Conservation (phyloP, 768 basidiomycete genomes). For the Sistotremastrum niveocremeum region DNA sequence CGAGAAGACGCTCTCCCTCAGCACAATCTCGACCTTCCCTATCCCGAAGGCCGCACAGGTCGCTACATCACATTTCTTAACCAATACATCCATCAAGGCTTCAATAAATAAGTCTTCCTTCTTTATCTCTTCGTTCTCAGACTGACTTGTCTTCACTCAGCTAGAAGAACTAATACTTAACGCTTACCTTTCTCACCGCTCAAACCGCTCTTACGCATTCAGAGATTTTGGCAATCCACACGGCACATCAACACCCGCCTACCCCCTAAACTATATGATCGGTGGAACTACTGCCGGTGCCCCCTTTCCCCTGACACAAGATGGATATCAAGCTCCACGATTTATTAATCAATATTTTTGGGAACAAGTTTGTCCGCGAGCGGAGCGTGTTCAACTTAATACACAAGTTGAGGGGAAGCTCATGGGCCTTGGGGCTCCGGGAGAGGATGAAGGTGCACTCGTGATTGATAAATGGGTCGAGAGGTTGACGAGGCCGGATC, state of each 20-base stretch:
- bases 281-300: conserved; percentile 32
- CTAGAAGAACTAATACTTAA: conserved; percentile 24
- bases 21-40: conserved; percentile 32
- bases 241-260: conserved; percentile 10
- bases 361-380: too few relatives aligned
- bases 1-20: conserved; percentile 32
- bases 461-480: too few relatives aligned
- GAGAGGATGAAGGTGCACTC: too few relatives aligned
- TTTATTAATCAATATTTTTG: conserved; percentile 9
- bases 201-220: conserved; percentile 31
- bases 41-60: conserved; percentile 33
- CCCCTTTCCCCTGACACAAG: conserved; percentile 9
- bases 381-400: too few relatives aligned
- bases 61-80: conserved; percentile 35
- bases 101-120: conserved; percentile 34
- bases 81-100: conserved; percentile 27
- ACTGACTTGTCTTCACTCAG: conserved; percentile 11
- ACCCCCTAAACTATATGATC: conserved; percentile 31
- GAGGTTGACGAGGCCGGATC: too few relatives aligned
- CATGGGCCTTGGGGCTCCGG: too few relatives aligned
- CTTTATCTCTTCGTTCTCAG: too few relatives aligned
- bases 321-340: conserved; percentile 21
- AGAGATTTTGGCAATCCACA: conserved; percentile 20
- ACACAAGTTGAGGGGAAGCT: too few relatives aligned
- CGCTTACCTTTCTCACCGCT: conserved; percentile 32